Conservation (phyloP, 2,329 filamentous ascomycete genomes). For the Cytospora leucostoma region DNA sequence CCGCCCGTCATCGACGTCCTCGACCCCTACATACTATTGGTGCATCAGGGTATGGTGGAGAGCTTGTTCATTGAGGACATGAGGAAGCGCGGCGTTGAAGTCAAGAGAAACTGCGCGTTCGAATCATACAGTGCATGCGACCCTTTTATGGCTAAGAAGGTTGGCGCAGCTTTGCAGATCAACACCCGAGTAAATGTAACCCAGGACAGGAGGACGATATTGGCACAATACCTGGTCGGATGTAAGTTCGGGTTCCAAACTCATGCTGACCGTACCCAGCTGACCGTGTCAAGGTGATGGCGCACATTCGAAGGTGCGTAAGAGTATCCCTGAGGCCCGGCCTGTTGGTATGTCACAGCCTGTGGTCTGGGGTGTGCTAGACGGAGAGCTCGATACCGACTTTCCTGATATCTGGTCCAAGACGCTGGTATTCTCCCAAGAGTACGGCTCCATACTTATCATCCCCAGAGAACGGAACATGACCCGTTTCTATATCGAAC, state of each 20-base stretch:
- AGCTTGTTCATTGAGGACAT: conserved; percentile 70
- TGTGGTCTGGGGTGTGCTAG: conserved; percentile 58
- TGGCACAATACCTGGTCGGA: conserved; percentile 67
- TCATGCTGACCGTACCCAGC: conserved; percentile 11
- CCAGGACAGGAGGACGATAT: conserved; percentile 48
- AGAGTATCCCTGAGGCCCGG: conserved; percentile 45
- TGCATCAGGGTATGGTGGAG: conserved; percentile 77
- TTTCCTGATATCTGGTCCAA: conserved; percentile 65
- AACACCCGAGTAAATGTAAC: conserved; percentile 55
- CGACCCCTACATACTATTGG: conserved; percentile 58
- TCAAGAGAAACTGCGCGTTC: conserved; percentile 66
- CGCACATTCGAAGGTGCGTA: conserved; percentile 56
- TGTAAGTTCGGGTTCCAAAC: conserved; percentile 46
- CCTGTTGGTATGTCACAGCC: conserved; percentile 42
- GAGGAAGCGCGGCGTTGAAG: conserved; percentile 61
- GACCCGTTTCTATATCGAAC: conserved; percentile 47
- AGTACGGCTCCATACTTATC: conserved; percentile 58
- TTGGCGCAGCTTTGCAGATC: conserved; percentile 47
- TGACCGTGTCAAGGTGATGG: conserved; percentile 44
- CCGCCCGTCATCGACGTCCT: conserved; percentile 59
- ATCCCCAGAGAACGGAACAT: conserved; percentile 61
- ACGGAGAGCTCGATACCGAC: conserved; percentile 58
- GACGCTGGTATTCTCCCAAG: conserved; percentile 54
- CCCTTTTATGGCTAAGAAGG: conserved; percentile 42
- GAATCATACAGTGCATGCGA: conserved; percentile 50